phyloP scores from a whole-genome alignment of 805 yeast genomes.

The Yarrowia sp. region DNA sequence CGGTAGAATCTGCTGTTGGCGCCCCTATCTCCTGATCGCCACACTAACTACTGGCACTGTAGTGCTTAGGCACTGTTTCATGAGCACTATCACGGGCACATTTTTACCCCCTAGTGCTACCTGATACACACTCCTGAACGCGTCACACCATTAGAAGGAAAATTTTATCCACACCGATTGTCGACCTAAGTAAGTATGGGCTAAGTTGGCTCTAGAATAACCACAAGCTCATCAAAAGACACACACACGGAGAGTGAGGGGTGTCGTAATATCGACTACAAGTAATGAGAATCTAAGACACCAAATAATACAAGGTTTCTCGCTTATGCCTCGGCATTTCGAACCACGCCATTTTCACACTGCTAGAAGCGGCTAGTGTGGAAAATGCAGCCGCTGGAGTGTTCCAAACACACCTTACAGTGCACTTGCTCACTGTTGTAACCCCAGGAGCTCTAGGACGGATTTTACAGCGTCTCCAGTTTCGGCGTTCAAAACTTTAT shows the following conservation, averaged over 20 bases:
- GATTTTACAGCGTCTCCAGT: too few species aligned
- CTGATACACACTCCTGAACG: too few species aligned
- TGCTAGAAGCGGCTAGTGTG: background rate
- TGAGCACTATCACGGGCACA: too few species aligned
- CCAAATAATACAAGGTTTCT: background rate
- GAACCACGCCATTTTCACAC: background rate
- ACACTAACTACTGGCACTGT: too few species aligned
- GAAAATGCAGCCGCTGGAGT: background rate
- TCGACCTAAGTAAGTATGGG: background rate
- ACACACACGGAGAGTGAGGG: background rate
- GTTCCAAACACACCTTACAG: background rate
- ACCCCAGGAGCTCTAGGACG: too few species aligned
- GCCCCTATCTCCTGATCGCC: too few species aligned
- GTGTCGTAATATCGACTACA: slow-evolving; percentile 3
- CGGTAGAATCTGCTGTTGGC: too few species aligned
- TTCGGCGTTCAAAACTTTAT: background rate
- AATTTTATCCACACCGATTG: background rate
- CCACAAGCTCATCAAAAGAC: background rate
- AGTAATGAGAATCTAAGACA: background rate
- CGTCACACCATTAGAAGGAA: background rate
- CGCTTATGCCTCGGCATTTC: background rate
- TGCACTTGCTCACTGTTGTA: too few species aligned
- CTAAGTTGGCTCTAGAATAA: background rate
- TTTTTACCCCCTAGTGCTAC: too few species aligned
- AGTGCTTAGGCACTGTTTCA: too few species aligned